Conservation (phyloP, 768 basidiomycete genomes). For the Pleurotus djamor region DNA sequence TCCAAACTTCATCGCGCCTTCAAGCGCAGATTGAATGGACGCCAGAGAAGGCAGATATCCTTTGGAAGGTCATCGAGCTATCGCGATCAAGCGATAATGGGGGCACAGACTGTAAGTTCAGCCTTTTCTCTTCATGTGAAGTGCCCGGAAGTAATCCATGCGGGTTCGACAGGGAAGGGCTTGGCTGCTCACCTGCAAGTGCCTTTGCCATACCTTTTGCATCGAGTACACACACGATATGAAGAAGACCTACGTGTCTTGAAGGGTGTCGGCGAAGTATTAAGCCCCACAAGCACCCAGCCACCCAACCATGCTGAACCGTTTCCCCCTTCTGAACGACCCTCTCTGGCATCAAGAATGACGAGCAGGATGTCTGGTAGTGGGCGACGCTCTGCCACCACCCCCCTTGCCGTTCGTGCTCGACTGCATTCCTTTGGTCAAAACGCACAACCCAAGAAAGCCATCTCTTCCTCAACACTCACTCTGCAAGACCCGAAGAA, state of each 20-base stretch:
- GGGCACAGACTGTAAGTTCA: conserved; percentile 75
- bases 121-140: not conserved
- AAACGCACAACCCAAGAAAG: conserved; percentile 52
- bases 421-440: conserved; percentile 67
- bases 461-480: conserved; percentile 68
- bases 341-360: conserved; percentile 23
- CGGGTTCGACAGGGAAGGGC: conserved; percentile 64
- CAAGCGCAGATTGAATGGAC: conserved; percentile 77
- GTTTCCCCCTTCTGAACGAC: conserved; percentile 18
- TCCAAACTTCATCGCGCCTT: conserved; percentile 8
- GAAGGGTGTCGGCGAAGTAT: conserved; percentile 64
- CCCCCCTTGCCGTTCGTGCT: conserved; percentile 67
- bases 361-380: conserved; percentile 30
- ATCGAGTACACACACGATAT: conserved; percentile 79
- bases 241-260: conserved; percentile 83
- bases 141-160: not conserved
- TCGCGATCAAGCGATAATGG: conserved; percentile 71
- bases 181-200: conserved; percentile 78
- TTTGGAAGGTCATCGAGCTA: conserved; percentile 86
- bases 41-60: conserved; percentile 75
- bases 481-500: conserved; percentile 58
- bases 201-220: conserved; percentile 81
- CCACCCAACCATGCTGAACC: conserved; percentile 22
- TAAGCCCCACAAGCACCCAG: conserved; percentile 42
- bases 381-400: conserved; percentile 31